Percentiles rank a stretch among this genome's conserved stretches.
Conservation (phyloP, 2,329 filamentous ascomycete species). For the Sporothrix dimorphospora region DNA sequence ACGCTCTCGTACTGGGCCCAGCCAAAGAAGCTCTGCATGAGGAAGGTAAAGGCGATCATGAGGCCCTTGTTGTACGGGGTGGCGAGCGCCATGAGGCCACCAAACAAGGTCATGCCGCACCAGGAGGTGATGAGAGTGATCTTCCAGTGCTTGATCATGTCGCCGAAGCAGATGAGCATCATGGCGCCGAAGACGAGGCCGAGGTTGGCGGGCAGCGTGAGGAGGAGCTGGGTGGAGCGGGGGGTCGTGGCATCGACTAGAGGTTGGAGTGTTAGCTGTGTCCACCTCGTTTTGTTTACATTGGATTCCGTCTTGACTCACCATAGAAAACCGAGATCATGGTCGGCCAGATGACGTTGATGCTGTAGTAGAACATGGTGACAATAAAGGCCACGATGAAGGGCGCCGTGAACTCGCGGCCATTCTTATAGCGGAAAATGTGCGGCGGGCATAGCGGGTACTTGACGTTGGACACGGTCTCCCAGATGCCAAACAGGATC, state of each 20-base stretch:
- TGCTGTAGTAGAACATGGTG: constrained; percentile 40
- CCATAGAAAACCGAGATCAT: constrained; percentile 44
- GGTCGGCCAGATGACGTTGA: constrained; percentile 50
- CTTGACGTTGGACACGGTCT: constrained; percentile 35
- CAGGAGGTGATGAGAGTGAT: constrained; percentile 50
- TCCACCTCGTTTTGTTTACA: not conserved
- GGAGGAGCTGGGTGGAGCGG: constrained; percentile 33
- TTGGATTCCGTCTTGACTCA: not conserved
- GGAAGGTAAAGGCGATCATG: constrained; percentile 52
- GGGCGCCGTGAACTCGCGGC: constrained; percentile 38
- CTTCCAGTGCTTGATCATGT: constrained; percentile 49
- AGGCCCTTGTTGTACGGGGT: constrained; percentile 49
- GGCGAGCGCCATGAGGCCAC: constrained; percentile 47
- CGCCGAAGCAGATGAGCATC: constrained; percentile 47
- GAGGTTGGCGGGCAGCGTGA: constrained; percentile 50
- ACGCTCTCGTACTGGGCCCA: constrained; percentile 35
- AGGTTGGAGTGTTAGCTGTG: not conserved
- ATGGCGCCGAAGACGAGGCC: constrained; percentile 50
- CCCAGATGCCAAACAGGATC: constrained; percentile 24
- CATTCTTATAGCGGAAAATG: constrained; percentile 49
- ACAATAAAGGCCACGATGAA: constrained; percentile 29
- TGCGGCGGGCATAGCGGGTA: constrained; percentile 48
- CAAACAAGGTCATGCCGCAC: constrained; percentile 51
- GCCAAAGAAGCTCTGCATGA: constrained; percentile 36
- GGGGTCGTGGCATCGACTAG: constrained; percentile 41